Conservation (phyloP, 2,329 filamentous ascomycete species). For the Neurospora sp. region DNA sequence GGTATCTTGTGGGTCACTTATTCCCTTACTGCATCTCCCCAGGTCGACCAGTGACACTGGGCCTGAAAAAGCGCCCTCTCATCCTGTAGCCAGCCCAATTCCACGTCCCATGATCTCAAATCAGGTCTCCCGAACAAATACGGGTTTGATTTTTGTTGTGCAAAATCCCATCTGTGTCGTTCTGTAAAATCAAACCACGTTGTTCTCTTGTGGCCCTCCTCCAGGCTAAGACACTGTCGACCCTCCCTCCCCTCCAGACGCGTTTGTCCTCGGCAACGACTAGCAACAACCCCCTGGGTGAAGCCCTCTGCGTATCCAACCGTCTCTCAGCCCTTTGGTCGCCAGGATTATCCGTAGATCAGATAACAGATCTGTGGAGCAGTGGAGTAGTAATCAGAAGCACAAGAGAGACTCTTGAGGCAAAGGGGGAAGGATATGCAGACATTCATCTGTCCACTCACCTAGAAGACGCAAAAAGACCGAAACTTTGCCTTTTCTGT, state of each 20-base stretch:
- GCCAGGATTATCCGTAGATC: background rate
- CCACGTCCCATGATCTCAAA: background rate
- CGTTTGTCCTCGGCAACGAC: background rate
- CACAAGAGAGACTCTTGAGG: background rate
- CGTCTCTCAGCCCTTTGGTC: background rate
- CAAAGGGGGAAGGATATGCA: background rate
- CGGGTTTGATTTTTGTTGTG: background rate
- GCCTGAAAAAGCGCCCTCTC: background rate
- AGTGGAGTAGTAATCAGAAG: slow-evolving; percentile 1
- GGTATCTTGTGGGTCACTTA: slow-evolving; percentile 7
- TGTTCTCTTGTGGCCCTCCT: background rate
- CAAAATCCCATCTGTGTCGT: background rate
- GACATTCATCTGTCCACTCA: background rate
- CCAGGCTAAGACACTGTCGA: background rate
- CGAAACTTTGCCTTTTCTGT: background rate
- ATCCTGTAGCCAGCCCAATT: background rate
- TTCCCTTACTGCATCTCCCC: slow-evolving; percentile 9
- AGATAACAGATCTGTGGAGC: background rate
- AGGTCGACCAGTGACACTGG: slow-evolving; percentile 1
- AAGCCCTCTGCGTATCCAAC: background rate
- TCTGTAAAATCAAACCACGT: background rate
- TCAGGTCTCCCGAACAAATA: background rate
- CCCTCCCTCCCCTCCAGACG: background rate
- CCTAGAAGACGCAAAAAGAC: background rate
- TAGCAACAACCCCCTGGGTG: background rate